Percentiles rank a stretch among this genome's conserved stretches.
Evolutionary conservation across 2,329 filamentous ascomycete species (phyloP).

Genomic region (Fusarium hainanense): DNA sequence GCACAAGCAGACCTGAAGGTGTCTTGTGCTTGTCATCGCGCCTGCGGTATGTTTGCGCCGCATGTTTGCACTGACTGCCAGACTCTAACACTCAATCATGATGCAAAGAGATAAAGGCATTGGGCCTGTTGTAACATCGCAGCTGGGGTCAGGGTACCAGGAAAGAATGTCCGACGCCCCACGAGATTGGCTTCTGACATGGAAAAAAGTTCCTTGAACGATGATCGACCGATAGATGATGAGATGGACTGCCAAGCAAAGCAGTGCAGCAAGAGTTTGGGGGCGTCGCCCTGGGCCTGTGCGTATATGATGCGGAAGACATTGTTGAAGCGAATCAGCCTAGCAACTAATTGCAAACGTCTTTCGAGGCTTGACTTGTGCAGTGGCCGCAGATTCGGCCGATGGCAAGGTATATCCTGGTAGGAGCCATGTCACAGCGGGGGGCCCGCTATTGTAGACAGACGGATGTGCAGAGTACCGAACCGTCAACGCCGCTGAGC

Average conservation of each 20-base stretch:
- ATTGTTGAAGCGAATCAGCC: constrained; percentile 31
- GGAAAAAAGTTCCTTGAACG: constrained; percentile 30
- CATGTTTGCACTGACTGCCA: constrained; percentile 1
- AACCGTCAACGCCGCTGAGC: constrained; percentile 35
- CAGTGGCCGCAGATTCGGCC: constrained; percentile 10
- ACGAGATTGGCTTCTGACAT: constrained; percentile 43
- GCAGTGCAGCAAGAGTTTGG: constrained; percentile 4
- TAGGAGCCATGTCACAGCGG: constrained; percentile 20
- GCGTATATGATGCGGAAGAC: constrained; percentile 8
- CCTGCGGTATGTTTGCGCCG: constrained; percentile 4
- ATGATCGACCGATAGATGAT: constrained; percentile 44
- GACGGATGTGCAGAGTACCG: constrained; percentile 14
- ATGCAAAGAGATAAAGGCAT: constrained; percentile 3
- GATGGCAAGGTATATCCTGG: constrained; percentile 20
- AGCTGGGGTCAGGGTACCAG: not conserved
- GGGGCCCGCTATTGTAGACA: constrained; percentile 20
- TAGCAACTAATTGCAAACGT: constrained; percentile 28
- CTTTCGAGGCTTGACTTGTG: constrained; percentile 18
- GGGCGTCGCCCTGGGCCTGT: constrained; percentile 27
- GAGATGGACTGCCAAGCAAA: constrained; percentile 21
- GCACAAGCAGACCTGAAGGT: not conserved
- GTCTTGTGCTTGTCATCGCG: not conserved
- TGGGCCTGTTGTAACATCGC: not conserved
- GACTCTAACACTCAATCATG: not conserved
- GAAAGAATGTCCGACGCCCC: constrained; percentile 13